Base-by-base conservation (phyloP, 1,139 yeast genomes). In the Hyphopichia pseudoburtonii region DNA sequence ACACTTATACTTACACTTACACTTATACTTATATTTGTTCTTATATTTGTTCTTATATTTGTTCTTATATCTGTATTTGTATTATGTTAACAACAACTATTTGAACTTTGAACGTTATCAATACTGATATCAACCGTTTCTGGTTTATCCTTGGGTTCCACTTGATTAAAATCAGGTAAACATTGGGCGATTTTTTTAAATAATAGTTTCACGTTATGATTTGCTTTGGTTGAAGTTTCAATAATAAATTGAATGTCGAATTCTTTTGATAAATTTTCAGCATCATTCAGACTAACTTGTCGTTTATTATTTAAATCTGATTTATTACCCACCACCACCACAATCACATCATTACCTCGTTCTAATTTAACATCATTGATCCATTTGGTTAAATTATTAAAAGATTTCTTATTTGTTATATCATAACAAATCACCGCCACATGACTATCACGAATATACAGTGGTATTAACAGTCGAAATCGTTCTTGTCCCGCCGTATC, bases 341-440 rank as follows among this genome's bases (percentile, higher is more conserved):
- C 59, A 32, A 66, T 60, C 8, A 66, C 72, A 75, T 87, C 55
- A 76, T 96, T 70, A 69, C 97, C 70, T 76, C 96, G 51, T 80
- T 71, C 76, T 50, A 70, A 57, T 43, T 70, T 64, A 65, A 97
- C 98, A 80, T 70, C 71, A 56, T 70, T 54, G 44, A 71, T 71
- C 78, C 62, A 81, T 57, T 56, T 72, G 50, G 51, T 73, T 50
- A 79, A 82, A 41, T 86, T 63, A 69, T 82, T 82, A 64, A 92
- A 92, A 16, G 95, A 81, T 54, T 85, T 85, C 45, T 78, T 82
- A 53, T 80, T 85, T 28, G 97, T 87, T 44, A 92, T 86, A 60
- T 92, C 98, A 65, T 90, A 92, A 29, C 95, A 96, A 28, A 92
- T 82, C 36, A 92, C 95, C 0, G 98, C 97, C 17, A 92, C 98